Base-by-base conservation (phyloP, 73 alveolate species). In the Vitrella brassicaformis region DNA sequence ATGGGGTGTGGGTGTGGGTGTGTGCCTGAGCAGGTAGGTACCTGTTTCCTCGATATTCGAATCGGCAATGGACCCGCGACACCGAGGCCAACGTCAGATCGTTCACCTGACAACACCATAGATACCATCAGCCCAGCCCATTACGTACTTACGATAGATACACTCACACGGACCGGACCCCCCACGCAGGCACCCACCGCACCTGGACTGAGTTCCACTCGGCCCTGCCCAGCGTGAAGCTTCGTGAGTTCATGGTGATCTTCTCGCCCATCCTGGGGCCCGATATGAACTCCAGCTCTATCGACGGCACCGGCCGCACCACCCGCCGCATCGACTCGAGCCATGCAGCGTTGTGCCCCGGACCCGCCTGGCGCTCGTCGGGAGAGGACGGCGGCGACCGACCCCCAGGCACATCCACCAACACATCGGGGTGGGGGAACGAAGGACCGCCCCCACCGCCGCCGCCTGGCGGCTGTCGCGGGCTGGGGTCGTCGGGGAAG, bases 191-290 rank as follows among this genome's bases (percentile, higher is more conserved):
- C 10, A 1, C 47, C n/a, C 69, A 8, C 28, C 39, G 31, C n/a
- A 71, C 83, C 83, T 76, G 83, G 71, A 76, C 68, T 32, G 83
- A 67, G 28, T 76, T 76, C 22, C 83, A 75, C 25, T 76, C 83
- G 19, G 76, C 83, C 25, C 83, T 71, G 83, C 83, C 83, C 22
- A 76, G 46, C 0, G 83, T 76, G 47, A 75, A 68, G 30, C 67
- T 72, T 0, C 81, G 22, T 29, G 67, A 71, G 45, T 30, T 28
- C 25, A 76, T 39, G 67, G 68, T 76, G 66, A 76, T 68, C 83
- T 76, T 76, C 83, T 76, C 83, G 26, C 83, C 83, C 83, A 76
- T 76, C 31, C 83, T 75, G 19, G 83, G 83, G 72, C 83, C 83
- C 46, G 83, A 76, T 71, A 76, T 76, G 46, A 76, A 76, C 68